Evolutionary conservation across 2,329 filamentous ascomycete genomes (phyloP).

Genomic region (Aschersonia sp.): DNA sequence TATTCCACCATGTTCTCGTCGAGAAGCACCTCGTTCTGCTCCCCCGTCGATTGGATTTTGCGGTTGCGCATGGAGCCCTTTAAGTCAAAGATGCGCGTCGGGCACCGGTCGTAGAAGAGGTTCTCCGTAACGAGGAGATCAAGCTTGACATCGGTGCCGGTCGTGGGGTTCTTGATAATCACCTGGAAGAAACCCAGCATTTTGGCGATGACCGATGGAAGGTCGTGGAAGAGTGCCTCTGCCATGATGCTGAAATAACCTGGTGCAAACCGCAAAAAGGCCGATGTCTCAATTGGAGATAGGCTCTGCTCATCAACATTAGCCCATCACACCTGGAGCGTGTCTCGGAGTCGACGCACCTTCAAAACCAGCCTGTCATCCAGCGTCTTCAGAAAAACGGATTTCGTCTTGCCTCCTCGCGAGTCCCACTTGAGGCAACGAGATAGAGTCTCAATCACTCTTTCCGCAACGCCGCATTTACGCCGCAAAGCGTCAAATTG

Average conservation of each 20-base stretch:
- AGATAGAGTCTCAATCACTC: conserved; percentile 88
- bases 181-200: conserved; percentile 99
- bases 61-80: conserved; percentile 98
- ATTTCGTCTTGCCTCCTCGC: conserved; percentile 95
- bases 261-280: conserved; percentile 88
- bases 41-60: conserved; percentile 88
- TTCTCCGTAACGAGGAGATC: conserved; percentile 96
- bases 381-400: conserved; percentile 88
- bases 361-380: conserved; percentile 92
- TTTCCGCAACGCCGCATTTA: conserved; percentile 85
- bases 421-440: conserved; percentile 96
- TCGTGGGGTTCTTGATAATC: conserved; percentile 86
- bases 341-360: conserved; percentile 13
- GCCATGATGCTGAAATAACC: conserved; percentile 98
- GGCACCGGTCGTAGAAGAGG: conserved; percentile 85
- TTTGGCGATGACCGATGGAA: conserved; percentile 94
- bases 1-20: conserved; percentile 99
- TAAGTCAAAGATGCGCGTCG: conserved; percentile 83
- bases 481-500: conserved; percentile 89
- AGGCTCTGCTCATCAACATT: conserved; percentile 38
- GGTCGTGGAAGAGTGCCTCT: conserved; percentile 84
- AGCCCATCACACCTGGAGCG: neutral
- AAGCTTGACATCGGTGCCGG: conserved; percentile 85
- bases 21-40: conserved; percentile 88
- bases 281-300: conserved; percentile 85